Evolutionary conservation across 192 early-diverging fungal species (phyloP), one percentile per base, ranked within the genome.

Genomic region (Phycomyces nitens): DNA sequence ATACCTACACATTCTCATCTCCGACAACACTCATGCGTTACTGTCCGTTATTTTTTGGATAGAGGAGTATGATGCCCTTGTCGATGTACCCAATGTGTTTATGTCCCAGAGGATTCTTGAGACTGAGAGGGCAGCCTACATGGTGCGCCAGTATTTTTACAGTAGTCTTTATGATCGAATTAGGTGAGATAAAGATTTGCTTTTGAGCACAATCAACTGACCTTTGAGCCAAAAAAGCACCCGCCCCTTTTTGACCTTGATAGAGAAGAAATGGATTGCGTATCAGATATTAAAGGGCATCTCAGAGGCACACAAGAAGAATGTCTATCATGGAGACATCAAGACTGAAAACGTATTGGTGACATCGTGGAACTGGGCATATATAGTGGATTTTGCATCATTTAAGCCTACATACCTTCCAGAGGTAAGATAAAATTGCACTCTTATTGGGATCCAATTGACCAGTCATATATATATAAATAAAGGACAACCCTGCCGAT

Each of bases 131-230:
- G 95, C 94, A 8, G 93, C 89, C 16, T 99, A 96, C 59, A 60
- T 96, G 56, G 77, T 95, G 57, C 80, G 96, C 14, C 95, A 95
- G 69, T 90, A 89, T 66, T 75, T 97, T 59, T 91, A 91, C 62
- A 87, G 86, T 69, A 96, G 88, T 79, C 83, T 99, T n/a, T 99
- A 99, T 54, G 96, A 99, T 77, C 88, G 94, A 7, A 93, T 97
- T 34, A 91, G 89, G 89, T 89, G 52, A 53, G 49, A 20, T n/a
- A 26, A 24, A 55, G 16, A 26, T 8, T 29, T 23, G 12, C 14
- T 61, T 27, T 18, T 41, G 3, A 26, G 16, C 50, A 12, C 18
- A 14, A 24, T 34, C 8, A 1, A 9, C n/a, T 41, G 27, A 47
- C 10, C 21, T 14, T 23, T 7, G n/a, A n/a, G n/a, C 38, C 8